Base-by-base conservation (phyloP, 768 basidiomycete species). In the Plicaturopsis crispa region DNA sequence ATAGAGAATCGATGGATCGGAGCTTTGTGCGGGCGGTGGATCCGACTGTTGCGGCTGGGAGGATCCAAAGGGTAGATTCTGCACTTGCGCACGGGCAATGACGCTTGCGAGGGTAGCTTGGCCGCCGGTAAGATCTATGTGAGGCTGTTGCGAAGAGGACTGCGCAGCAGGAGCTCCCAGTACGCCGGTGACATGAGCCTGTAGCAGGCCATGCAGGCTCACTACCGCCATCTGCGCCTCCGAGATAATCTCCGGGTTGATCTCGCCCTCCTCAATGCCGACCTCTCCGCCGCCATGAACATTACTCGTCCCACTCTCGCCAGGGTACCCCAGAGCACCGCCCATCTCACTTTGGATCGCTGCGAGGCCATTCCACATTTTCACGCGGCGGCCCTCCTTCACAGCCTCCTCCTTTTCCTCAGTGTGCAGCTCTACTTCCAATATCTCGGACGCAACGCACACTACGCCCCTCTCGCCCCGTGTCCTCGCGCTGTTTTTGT, bases 101-200 rank as follows among this genome's bases (percentile, higher is more conserved):
- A 83, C 75, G 41, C 80, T 79, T 6, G 83, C 81, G 33, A 84
- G 51, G 0, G 81, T 84, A 24, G 79, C 75, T 50, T 82, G 80
- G 6, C 80, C 73, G 22, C 62, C 68, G 14, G 72, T 56, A 11
- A 74, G 64, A 55, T 72, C 74, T 35, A 56, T 38, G 19, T 26
- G 19, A 7, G 6, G 14, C 16, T 31, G 30, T 26, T 55, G 51
- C 6, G 59, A 50, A 22, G 52, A 35, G 8, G 60, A 49, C 5
- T 59, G 58, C 6, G 53, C 49, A 1, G 48, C 46, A 19, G 60
- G 60, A 63, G 61, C 18, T 5, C 77, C 78, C 22, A 82, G 57
- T 6, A 72, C 72, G 34, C 61, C 66, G 16, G 76, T 69, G 34
- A 83, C 80, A 52, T 74, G 67, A 17, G 63, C 59, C 49, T 79